A percentile compares a stretch with the other conserved stretches of the same genome.
phyloP scores from a whole-genome alignment of 257 asterid species.

The Solanum phureja region DNA sequence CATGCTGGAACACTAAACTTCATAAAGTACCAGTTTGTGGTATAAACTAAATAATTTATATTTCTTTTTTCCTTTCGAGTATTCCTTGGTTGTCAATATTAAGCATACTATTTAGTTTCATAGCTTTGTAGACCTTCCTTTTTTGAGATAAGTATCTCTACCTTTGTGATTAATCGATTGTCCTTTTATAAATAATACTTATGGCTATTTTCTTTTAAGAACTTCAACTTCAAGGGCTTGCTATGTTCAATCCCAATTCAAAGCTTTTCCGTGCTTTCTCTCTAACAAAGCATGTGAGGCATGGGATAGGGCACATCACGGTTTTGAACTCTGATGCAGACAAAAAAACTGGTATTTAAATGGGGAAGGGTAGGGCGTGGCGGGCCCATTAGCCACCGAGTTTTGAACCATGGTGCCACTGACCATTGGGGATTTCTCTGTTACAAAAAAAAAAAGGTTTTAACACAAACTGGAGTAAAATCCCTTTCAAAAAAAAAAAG shows the following conservation, averaged over 20 bases:
- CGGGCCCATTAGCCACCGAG: background rate
- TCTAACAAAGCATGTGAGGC: background rate
- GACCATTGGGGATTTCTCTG: background rate
- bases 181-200: background rate
- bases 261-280: background rate
- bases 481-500: background rate
- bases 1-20: background rate
- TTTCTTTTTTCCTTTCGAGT: background rate
- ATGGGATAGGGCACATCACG: background rate
- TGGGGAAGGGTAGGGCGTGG: background rate
- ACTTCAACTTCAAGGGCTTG: background rate
- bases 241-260: background rate
- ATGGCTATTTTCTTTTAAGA: background rate
- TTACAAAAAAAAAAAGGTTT: background rate
- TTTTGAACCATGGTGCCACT: background rate
- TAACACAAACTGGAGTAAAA: background rate
- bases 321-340: background rate
- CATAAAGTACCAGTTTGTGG: background rate
- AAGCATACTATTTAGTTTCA: background rate
- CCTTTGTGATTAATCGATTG: background rate
- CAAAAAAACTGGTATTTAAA: background rate
- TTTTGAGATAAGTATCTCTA: background rate
- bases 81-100: background rate
- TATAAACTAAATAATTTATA: background rate
- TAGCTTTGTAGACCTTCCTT: background rate